Conservation (phyloP, 2,329 filamentous ascomycete species). For the Pseudogymnoascus sp. region DNA sequence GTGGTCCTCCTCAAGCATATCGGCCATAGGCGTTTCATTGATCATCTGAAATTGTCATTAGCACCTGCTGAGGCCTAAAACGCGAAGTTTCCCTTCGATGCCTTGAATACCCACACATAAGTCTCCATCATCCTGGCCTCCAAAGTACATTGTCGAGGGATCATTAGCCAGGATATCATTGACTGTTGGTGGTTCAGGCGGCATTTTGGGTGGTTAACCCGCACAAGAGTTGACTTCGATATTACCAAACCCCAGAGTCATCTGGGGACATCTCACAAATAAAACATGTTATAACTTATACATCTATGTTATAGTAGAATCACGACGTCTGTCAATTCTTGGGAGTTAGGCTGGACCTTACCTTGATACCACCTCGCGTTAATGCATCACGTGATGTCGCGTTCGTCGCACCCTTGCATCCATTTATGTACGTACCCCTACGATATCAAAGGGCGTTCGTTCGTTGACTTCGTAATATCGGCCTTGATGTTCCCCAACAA, state of each 20-base stretch:
- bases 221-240: not conserved
- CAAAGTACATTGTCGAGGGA: slow-evolving; percentile 21
- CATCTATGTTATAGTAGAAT: slow-evolving; percentile 5
- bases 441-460: not conserved
- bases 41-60: slow-evolving; percentile 8
- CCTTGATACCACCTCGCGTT: not conserved
- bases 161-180: slow-evolving; percentile 21
- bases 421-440: not conserved
- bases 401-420: slow-evolving; percentile 1
- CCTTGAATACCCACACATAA: not conserved
- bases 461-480: not conserved
- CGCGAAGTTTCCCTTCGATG: not conserved
- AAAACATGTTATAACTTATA: slow-evolving; percentile 2
- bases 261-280: slow-evolving; percentile 3
- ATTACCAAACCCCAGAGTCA: slow-evolving; percentile 4
- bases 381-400: not conserved
- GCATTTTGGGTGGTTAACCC: slow-evolving; percentile 14
- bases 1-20: slow-evolving; percentile 38
- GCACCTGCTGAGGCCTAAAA: not conserved
- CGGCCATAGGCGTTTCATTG: slow-evolving; percentile 25
- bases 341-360: not conserved
- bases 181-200: slow-evolving; percentile 17
- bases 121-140: not conserved
- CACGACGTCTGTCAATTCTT: not conserved
- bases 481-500: not conserved